phyloP scores from a whole-genome alignment of 164 flowering plant species.

The Aristolochia contorta region DNA sequence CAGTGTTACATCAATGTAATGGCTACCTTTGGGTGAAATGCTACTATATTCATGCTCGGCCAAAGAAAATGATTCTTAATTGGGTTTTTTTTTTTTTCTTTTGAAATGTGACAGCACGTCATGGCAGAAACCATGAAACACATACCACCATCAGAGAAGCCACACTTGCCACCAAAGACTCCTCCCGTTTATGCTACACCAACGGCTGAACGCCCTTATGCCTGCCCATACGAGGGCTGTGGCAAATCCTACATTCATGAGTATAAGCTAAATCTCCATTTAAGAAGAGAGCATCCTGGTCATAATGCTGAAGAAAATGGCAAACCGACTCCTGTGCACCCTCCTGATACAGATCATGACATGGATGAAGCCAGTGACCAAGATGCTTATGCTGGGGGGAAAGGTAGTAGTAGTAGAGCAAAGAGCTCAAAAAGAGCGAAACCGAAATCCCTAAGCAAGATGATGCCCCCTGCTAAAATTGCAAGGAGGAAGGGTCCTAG shows the following conservation, averaged over 20 bases:
- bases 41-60: no score
- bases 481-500: conserved; percentile 39
- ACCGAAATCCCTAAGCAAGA: conserved; percentile 43
- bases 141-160: conserved; percentile 52
- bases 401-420: conserved; percentile 22
- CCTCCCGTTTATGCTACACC: conserved; percentile 52
- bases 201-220: conserved; percentile 78
- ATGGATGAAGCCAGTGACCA: conserved; percentile 84
- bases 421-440: conserved; percentile 50
- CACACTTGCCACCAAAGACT: conserved; percentile 41
- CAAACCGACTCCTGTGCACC: conserved; percentile 29
- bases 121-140: conserved; percentile 36
- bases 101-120: conserved; percentile 22
- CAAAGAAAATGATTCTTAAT: neutral
- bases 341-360: conserved; percentile 42
- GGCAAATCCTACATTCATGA: conserved; percentile 92
- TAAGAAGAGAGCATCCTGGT: conserved; percentile 85
- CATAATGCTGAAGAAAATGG: conserved; percentile 68
- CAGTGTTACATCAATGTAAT: no score
- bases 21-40: no score
- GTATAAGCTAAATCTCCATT: conserved; percentile 91
- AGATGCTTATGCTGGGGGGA: conserved; percentile 47
- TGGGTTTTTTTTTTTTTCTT: neutral
- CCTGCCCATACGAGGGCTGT: conserved; percentile 90
- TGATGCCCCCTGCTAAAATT: conserved; percentile 51